Conservation (phyloP, 2,329 filamentous ascomycete genomes). For the Ceratocystis destructans region DNA sequence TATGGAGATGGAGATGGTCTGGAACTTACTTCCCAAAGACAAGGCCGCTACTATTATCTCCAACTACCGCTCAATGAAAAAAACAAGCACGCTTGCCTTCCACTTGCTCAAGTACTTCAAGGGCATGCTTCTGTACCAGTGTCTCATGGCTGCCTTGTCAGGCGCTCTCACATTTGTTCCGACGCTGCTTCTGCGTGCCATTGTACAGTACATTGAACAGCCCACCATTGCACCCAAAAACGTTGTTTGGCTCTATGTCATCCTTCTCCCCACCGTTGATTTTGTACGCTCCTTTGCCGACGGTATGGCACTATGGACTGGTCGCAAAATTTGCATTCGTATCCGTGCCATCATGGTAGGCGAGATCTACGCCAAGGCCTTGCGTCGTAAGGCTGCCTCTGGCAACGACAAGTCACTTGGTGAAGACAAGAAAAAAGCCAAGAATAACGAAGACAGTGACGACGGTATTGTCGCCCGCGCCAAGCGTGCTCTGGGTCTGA, state of each 20-base stretch:
- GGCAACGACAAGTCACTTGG: slow-evolving; percentile 61
- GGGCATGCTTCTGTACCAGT: slow-evolving; percentile 59
- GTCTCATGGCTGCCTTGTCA: slow-evolving; percentile 62
- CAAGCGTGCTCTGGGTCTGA: slow-evolving; percentile 46
- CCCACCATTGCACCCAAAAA: slow-evolving; percentile 63
- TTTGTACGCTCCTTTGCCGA: slow-evolving; percentile 69
- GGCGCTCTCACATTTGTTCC: slow-evolving; percentile 82
- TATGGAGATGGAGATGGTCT: slow-evolving; percentile 71
- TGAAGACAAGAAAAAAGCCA: slow-evolving; percentile 35
- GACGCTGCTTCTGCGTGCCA: slow-evolving; percentile 78
- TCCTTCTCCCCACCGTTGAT: slow-evolving; percentile 73
- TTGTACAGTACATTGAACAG: slow-evolving; percentile 85
- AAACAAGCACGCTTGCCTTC: slow-evolving; percentile 62
- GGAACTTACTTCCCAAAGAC: slow-evolving; percentile 80
- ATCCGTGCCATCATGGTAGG: slow-evolving; percentile 90
- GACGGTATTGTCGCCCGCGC: slow-evolving; percentile 35
- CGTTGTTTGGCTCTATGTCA: slow-evolving; percentile 91
- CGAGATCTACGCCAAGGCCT: slow-evolving; percentile 91
- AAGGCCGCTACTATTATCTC: slow-evolving; percentile 70
- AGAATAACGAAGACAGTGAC: slow-evolving; percentile 26
- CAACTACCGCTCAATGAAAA: slow-evolving; percentile 74
- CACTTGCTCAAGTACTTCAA: slow-evolving; percentile 81
- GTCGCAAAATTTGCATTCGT: slow-evolving; percentile 85
- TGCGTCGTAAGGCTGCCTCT: slow-evolving; percentile 77
- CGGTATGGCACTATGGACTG: slow-evolving; percentile 81